A percentile compares a stretch with the other conserved stretches of the same genome.
phyloP scores from a whole-genome alignment of 768 basidiomycete species.

The Podaxis pistillaris region DNA sequence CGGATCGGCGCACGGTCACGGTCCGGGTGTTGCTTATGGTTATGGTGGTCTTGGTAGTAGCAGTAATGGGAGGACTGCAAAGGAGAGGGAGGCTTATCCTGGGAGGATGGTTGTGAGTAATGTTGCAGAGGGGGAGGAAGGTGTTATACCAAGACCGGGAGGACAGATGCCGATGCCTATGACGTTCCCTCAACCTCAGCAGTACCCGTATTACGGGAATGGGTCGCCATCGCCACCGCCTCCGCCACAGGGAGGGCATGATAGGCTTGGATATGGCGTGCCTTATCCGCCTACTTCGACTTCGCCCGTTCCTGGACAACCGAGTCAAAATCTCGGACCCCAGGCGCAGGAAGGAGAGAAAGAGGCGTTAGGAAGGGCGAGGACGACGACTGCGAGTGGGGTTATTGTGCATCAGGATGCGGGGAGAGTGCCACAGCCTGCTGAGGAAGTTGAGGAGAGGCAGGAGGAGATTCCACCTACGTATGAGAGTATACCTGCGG shows the following conservation, averaged over 20 bases:
- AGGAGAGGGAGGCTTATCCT: constrained; percentile 23
- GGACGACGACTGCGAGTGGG: not conserved
- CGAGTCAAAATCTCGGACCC: too few relatives aligned
- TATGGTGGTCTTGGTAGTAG: too few relatives aligned
- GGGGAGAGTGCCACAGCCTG: not conserved
- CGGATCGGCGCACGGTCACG: not conserved
- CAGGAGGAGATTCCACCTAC: constrained; percentile 23
- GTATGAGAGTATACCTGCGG: constrained; percentile 22
- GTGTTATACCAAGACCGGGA: not conserved
- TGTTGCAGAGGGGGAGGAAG: not conserved
- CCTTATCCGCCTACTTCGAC: too few relatives aligned
- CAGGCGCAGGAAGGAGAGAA: not conserved
- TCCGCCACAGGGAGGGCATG: not conserved
- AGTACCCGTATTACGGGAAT: not conserved
- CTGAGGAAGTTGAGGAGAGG: not conserved
- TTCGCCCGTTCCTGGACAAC: too few relatives aligned
- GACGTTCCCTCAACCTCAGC: not conserved
- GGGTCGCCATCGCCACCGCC: not conserved
- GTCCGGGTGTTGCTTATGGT: too few relatives aligned
- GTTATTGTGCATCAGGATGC: constrained; percentile 16
- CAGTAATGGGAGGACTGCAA: constrained; percentile 15
- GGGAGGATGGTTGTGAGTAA: constrained; percentile 11
- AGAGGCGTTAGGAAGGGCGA: not conserved
- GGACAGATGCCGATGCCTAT: not conserved
- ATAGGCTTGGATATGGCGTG: not conserved